Percentiles rank a stretch among this genome's conserved stretches.
These are phyloP conservation scores for Syzygium syzygioides DNA, from an alignment of 441 rosid species.

Conservation along the genomic window DNA sequence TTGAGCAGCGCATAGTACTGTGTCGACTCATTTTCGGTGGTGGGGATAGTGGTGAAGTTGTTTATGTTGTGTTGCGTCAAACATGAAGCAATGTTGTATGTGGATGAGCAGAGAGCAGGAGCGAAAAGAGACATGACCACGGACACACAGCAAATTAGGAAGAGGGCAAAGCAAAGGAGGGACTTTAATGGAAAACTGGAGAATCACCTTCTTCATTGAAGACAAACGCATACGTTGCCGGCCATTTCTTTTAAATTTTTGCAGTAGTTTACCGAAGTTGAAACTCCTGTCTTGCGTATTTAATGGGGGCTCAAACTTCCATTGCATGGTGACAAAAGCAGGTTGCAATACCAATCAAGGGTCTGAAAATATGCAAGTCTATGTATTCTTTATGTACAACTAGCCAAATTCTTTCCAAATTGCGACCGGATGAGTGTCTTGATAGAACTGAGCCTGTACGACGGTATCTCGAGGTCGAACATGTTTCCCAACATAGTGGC, in stretches of 20 bases:
- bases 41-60: constrained; percentile 40
- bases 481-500: neutral
- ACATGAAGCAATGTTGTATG: constrained; percentile 21
- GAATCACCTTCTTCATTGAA: neutral
- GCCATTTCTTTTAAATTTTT: constrained; percentile 13
- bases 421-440: neutral
- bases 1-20: constrained; percentile 23
- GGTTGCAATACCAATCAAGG: neutral
- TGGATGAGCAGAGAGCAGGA: constrained; percentile 7
- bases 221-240: constrained; percentile 27
- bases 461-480: neutral
- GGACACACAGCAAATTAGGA: neutral
- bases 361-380: neutral
- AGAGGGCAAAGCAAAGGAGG: neutral
- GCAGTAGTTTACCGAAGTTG: neutral
- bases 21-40: constrained; percentile 10
- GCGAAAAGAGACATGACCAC: neutral
- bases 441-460: neutral
- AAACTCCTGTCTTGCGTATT: neutral
- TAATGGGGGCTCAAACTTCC: neutral
- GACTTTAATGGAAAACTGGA: constrained; percentile 13
- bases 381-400: neutral
- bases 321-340: neutral
- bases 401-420: neutral
- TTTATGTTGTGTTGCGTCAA: constrained; percentile 18